Percentiles rank a stretch among this genome's conserved stretches.
Conservation (phyloP, 805 yeast species). For the Starmerella gropengiesseri region DNA sequence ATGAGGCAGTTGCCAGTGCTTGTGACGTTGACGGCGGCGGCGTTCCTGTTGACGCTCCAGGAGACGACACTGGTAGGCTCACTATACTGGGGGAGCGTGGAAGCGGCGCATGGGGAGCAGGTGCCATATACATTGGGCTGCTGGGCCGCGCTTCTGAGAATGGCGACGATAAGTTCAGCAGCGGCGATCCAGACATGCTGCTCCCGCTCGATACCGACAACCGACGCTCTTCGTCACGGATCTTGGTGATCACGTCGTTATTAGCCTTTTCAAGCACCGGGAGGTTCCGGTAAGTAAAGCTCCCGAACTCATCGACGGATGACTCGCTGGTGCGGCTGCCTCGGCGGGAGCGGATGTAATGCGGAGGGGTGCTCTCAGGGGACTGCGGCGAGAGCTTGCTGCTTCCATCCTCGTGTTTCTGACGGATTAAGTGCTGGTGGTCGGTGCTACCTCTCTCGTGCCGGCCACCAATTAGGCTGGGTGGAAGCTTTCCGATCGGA, state of each 20-base stretch:
- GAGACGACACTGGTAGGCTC: background rate
- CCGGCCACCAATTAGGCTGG: too few relatives aligned
- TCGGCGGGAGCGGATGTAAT: too few relatives aligned
- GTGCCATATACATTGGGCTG: slow-evolving; percentile 7
- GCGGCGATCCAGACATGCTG: slow-evolving; percentile 31
- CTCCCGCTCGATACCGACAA: slow-evolving; percentile 28
- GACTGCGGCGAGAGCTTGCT: background rate
- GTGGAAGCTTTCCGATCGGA: background rate
- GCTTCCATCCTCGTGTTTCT: background rate
- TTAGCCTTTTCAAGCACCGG: slow-evolving; percentile 88
- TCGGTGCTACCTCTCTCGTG: too few relatives aligned
- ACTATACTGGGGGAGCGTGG: slow-evolving; percentile 1
- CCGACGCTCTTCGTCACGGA: slow-evolving; percentile 53
- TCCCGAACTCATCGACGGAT: slow-evolving; percentile 54
- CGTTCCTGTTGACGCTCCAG: too few relatives aligned
- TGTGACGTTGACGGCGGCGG: background rate
- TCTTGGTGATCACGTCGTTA: slow-evolving; percentile 77
- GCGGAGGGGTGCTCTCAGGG: too few relatives aligned
- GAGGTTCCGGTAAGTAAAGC: slow-evolving; percentile 79
- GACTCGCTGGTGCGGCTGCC: slow-evolving; percentile 16
- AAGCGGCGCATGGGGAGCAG: slow-evolving; percentile 1
- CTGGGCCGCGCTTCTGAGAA: slow-evolving; percentile 3
- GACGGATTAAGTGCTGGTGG: background rate
- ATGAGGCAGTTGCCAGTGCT: too few relatives aligned
- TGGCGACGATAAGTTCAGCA: slow-evolving; percentile 10